A percentile compares a stretch with the other conserved stretches of the same genome.
These are phyloP conservation scores for Forsythia suspensa DNA, from an alignment of 257 asterid species.

Conservation along the genomic window DNA sequence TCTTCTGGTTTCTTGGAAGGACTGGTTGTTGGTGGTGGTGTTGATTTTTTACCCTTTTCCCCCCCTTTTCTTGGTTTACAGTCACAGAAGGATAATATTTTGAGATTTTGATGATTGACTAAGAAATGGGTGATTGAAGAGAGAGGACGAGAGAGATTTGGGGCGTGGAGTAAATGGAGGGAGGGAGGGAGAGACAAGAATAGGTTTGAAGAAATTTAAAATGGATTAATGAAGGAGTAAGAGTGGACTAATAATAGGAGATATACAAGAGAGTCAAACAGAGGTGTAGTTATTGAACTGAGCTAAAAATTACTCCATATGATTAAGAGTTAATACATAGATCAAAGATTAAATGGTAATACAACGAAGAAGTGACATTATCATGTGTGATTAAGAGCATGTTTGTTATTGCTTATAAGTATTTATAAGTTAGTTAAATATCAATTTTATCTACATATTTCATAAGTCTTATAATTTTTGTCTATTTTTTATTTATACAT, in stretches of 20 bases:
- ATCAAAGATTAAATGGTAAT: no score
- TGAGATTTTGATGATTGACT: slow-evolving; percentile 38
- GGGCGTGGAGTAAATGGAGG: slow-evolving; percentile 18
- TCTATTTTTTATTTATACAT: no score
- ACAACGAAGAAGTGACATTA: no score
- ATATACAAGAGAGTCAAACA: slow-evolving; percentile 42
- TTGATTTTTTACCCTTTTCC: slow-evolving; percentile 4
- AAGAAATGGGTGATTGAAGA: slow-evolving; percentile 37
- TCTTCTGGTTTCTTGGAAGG: slow-evolving; percentile 55
- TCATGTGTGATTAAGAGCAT: no score
- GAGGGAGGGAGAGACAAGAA: slow-evolving; percentile 23
- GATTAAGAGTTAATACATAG: no score
- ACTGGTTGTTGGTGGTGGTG: slow-evolving; percentile 45
- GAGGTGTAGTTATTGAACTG: no score
- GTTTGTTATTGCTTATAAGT: no score
- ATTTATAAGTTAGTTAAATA: no score
- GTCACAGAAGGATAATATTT: slow-evolving; percentile 16
- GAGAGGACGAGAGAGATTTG: slow-evolving; percentile 20
- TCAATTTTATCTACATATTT: no score
- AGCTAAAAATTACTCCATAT: no score
- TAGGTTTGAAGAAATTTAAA: slow-evolving; percentile 24
- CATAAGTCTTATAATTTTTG: no score
- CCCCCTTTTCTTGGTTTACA: slow-evolving; percentile 23
- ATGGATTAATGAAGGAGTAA: slow-evolving; percentile 31
- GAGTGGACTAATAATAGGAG: slow-evolving; percentile 28